Evolutionary conservation across 306 rosid species (phyloP).

Genomic region (Glycyrrhiza uralensis): DNA sequence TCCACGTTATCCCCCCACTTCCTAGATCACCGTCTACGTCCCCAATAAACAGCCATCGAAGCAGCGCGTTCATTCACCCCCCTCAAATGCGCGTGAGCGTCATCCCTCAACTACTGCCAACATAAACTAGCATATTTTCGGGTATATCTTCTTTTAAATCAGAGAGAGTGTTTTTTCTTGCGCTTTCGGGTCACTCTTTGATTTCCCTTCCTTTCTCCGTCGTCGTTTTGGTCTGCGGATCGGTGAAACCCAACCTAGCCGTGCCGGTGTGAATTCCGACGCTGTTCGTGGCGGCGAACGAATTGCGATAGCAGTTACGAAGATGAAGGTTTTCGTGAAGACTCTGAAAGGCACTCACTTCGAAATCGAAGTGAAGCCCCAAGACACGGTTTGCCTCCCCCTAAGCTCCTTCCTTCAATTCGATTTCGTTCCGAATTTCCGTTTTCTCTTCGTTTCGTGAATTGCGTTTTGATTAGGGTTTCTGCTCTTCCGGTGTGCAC

Average conservation of each 20-base stretch:
- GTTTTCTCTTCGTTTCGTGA: not conserved
- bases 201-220: not conserved
- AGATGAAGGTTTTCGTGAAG: conserved; percentile 87
- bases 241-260: too few species aligned
- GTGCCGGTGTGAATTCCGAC: conserved; percentile 30
- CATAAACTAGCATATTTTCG: conserved; percentile 23
- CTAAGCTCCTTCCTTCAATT: not conserved
- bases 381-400: conserved; percentile 51
- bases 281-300: conserved; percentile 33
- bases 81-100: not conserved
- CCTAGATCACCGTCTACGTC: not conserved
- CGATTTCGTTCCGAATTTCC: not conserved
- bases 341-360: conserved; percentile 89
- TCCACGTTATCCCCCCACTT: not conserved
- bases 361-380: conserved; percentile 78
- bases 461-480: conserved; percentile 12
- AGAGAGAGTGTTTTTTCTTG: conserved; percentile 2
- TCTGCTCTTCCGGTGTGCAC: not conserved
- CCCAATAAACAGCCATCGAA: not conserved
- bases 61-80: not conserved
- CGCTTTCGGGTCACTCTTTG: conserved; percentile 31
- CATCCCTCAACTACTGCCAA: not conserved
- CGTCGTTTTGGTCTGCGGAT: conserved; percentile 38
- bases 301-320: conserved; percentile 12
- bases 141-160: conserved; percentile 15